Conservation (phyloP, 208 protist genomes). For the Trypanosoma rangeli region DNA sequence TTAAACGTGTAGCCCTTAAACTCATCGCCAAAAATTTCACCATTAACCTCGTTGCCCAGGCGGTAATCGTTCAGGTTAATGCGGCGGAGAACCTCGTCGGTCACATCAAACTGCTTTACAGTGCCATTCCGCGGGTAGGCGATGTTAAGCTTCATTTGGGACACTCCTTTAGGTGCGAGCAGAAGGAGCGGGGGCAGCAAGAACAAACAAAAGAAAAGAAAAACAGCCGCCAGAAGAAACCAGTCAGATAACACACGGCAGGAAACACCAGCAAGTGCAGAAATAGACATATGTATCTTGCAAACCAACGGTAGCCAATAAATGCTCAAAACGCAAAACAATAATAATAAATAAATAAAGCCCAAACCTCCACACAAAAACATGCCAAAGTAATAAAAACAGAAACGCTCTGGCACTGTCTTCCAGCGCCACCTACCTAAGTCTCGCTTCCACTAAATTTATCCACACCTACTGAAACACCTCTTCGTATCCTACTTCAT, state of each 20-base stretch:
- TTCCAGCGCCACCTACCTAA: constrained; percentile 16
- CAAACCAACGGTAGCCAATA: background rate
- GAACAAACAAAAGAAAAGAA: background rate
- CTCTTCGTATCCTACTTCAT: constrained; percentile 39
- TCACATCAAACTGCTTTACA: constrained; percentile 86
- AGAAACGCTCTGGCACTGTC: constrained; percentile 8
- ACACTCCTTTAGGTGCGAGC: background rate
- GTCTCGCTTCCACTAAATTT: constrained; percentile 3
- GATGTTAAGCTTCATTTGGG: constrained; percentile 88
- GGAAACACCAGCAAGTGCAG: background rate
- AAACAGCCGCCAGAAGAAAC: background rate
- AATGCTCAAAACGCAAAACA: background rate
- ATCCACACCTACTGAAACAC: background rate
- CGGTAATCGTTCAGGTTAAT: constrained; percentile 83
- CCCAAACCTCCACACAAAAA: background rate
- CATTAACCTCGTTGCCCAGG: constrained; percentile 47
- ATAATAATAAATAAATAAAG: background rate
- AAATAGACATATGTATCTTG: too few relatives aligned
- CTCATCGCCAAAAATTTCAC: constrained; percentile 25
- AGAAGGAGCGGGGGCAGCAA: too few relatives aligned
- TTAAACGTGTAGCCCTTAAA: constrained; percentile 97
- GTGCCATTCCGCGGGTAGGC: constrained; percentile 86
- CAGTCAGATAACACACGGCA: background rate
- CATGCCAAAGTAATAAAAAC: constrained; percentile 4
- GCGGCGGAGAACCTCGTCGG: constrained; percentile 77